Evolutionary conservation across 2,329 filamentous ascomycete genomes (phyloP), one percentile per base, ranked within the genome.

Genomic region (Annulohypoxylon truncatum): DNA sequence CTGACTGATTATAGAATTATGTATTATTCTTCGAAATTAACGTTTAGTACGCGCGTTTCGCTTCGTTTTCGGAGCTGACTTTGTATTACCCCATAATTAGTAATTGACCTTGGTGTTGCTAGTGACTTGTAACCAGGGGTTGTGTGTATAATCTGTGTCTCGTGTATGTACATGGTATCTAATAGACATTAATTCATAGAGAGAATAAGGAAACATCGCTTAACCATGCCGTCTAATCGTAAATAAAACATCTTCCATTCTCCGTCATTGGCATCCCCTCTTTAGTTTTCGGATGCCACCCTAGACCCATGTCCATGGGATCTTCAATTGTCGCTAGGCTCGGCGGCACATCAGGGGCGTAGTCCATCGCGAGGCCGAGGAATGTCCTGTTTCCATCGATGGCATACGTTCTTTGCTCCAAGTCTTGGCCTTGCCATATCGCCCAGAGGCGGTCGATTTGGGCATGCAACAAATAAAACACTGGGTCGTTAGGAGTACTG

Each of bases 401-500:
- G 9, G 66, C 64, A 48, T 63, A 70, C 0, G 70, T 72, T 24
- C 68, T 60, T 3, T 15, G 2, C 18, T 52, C 15, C 1, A 70
- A 38, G 31, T 72, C 67, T 47, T 71, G 68, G 2, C 68, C 70
- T 29, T 72, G 70, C 70, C 70, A 72, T 54, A 72, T 68, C 13
- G 68, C 68, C 70, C 68, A 72, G 9, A 72, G 24, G 28, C 68
- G 68, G 40, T 72, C 70, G 38, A 72, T 70, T 58, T 71, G 68
- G 12, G 70, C 68, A 53, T 72, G 70, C 20, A 71, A 58, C 9
- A 71, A 28, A 48, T 71, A 72, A 33, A 72, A 72, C 3, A 66
- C 61, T 1, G 70, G 68, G 46, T 72, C 70, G 22, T 71, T 71
- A n/a, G 70, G 66, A 6, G 68, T 67, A 29, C 64, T 68, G 56